phyloP scores from a whole-genome alignment of 2,329 filamentous ascomycete species.

The Paraconiothyrium sp. region DNA sequence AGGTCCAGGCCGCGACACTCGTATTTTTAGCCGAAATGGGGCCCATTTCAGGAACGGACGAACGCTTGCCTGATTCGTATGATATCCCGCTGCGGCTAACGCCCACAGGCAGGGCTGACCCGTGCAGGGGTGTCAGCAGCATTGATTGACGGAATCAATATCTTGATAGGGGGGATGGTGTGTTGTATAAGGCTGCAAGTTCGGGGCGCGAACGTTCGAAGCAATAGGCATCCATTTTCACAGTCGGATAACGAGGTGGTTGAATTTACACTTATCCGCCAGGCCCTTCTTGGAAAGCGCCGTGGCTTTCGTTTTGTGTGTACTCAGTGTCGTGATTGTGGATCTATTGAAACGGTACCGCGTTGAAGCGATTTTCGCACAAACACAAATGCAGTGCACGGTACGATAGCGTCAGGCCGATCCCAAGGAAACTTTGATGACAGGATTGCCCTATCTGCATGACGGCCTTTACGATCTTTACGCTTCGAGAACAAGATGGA shows the following conservation, averaged over 20 bases:
- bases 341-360: background rate
- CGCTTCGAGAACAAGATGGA: no score
- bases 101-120: background rate
- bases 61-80: background rate
- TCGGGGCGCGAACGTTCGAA: background rate
- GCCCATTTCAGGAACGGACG: background rate
- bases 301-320: background rate
- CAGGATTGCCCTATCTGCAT: no score
- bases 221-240: background rate
- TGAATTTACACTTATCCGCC: background rate
- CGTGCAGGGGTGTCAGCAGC: background rate
- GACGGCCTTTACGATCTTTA: no score
- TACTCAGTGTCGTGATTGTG: background rate
- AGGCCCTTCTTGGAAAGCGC: background rate
- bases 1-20: no score
- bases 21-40: conserved; percentile 4
- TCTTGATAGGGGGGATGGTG: conserved; percentile 1
- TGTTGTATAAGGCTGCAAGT: background rate
- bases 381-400: no score
- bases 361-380: background rate
- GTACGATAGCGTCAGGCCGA: no score
- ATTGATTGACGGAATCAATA: background rate
- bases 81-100: background rate
- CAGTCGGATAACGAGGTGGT: background rate
- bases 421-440: no score